Conservation (phyloP, 371 early-diverging fungal species). For the Globomyces sp. region DNA sequence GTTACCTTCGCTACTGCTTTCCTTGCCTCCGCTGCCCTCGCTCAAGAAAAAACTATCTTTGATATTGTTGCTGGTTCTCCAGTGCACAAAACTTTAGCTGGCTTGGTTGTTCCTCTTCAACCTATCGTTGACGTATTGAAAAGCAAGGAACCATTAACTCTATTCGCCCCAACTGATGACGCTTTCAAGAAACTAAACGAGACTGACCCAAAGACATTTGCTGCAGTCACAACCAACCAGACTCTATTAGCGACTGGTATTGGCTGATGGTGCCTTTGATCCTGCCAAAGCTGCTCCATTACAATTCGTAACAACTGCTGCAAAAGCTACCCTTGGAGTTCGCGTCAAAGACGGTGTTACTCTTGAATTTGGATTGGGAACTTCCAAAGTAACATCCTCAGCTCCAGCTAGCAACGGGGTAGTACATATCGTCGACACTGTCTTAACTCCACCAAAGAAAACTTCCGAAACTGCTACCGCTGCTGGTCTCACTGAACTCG, state of each 20-base stretch:
- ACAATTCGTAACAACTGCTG: background rate
- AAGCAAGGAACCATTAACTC: background rate
- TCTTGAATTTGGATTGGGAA: conserved; percentile 10
- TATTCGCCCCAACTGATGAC: conserved; percentile 3
- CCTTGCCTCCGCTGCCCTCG: background rate
- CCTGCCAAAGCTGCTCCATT: conserved; percentile 3
- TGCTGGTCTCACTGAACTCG: conserved; percentile 13
- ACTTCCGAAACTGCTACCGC: conserved; percentile 8
- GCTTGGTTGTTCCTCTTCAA: background rate
- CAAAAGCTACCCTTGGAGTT: background rate
- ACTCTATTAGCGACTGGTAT: background rate
- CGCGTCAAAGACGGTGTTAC: conserved; percentile 16
- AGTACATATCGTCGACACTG: conserved; percentile 32
- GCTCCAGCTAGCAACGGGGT: conserved; percentile 28
- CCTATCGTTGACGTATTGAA: conserved; percentile 1
- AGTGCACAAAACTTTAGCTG: conserved; percentile 3
- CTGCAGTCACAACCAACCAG: background rate
- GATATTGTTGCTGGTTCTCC: background rate
- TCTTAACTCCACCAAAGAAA: conserved; percentile 24
- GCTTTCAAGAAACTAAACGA: background rate
- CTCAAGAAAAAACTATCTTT: conserved; percentile 2
- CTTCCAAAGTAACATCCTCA: conserved; percentile 21
- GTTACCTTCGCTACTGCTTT: background rate
- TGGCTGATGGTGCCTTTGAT: conserved; percentile 6
- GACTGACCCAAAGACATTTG: background rate